phyloP scores from a whole-genome alignment of 495 filamentous ascomycete genomes.

The Apodospora peruviana region DNA sequence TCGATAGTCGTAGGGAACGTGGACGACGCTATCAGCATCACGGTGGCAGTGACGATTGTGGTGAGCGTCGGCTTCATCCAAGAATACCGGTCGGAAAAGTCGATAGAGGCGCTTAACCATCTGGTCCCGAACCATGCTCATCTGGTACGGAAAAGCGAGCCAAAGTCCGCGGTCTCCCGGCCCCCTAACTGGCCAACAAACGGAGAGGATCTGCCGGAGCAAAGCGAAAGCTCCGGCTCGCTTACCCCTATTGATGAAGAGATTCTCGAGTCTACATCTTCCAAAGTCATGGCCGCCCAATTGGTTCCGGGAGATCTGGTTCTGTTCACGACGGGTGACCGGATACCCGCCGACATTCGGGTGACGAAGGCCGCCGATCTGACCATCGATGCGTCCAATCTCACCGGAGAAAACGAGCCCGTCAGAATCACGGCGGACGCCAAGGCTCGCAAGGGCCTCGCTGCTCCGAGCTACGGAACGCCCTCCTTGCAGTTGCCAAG shows the following conservation, averaged over 20 bases:
- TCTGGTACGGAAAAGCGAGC: slow-evolving; percentile 60
- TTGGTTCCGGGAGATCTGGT: slow-evolving; percentile 91
- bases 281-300: slow-evolving; percentile 76
- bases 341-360: slow-evolving; percentile 92
- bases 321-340: slow-evolving; percentile 88
- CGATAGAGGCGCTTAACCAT: slow-evolving; percentile 88
- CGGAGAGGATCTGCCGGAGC: slow-evolving; percentile 19
- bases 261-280: slow-evolving; percentile 64
- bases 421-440: slow-evolving; percentile 70
- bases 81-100: slow-evolving; percentile 96
- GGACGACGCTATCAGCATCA: slow-evolving; percentile 93
- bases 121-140: slow-evolving; percentile 93
- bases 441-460: slow-evolving; percentile 50
- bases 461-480: slow-evolving; percentile 11
- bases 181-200: slow-evolving; percentile 41
- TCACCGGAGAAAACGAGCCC: slow-evolving; percentile 95
- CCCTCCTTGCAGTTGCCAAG: slow-evolving; percentile 28
- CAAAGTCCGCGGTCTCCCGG: slow-evolving; percentile 21
- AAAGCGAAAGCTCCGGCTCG: slow-evolving; percentile 22
- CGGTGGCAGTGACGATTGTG: slow-evolving; percentile 92
- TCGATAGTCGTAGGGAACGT: slow-evolving; percentile 91
- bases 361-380: slow-evolving; percentile 85
- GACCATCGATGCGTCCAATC: slow-evolving; percentile 92
- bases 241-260: slow-evolving; percentile 38
- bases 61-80: slow-evolving; percentile 95